A percentile compares a stretch with the other conserved stretches of the same genome.
Evolutionary conservation across 2,329 filamentous ascomycete species (phyloP).

Genomic region (Teratosphaeria zuluensis): DNA sequence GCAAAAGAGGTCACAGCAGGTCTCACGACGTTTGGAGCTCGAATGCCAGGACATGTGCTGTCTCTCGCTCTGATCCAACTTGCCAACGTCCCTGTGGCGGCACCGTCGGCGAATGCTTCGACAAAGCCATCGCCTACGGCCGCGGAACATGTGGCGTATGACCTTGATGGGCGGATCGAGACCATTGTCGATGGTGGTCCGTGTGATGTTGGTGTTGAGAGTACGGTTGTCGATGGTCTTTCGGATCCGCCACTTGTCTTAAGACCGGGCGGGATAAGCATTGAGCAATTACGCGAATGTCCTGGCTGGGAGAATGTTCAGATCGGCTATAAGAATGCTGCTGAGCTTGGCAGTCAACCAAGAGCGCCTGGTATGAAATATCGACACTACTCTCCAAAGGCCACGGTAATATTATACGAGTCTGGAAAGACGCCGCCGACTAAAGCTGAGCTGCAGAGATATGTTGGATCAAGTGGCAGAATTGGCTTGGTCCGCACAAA

Average conservation of each 20-base stretch:
- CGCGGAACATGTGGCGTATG: slow-evolving; percentile 79
- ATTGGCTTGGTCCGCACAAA: slow-evolving; percentile 34
- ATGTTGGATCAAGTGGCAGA: slow-evolving; percentile 13
- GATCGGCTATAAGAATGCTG: slow-evolving; percentile 69
- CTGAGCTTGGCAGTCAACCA: slow-evolving; percentile 55
- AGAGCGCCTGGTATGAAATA: slow-evolving; percentile 98
- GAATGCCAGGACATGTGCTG: slow-evolving; percentile 79
- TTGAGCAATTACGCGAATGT: slow-evolving; percentile 66
- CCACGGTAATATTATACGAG: slow-evolving; percentile 64
- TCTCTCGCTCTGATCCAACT: slow-evolving; percentile 79
- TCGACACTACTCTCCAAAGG: slow-evolving; percentile 90
- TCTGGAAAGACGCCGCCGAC: slow-evolving; percentile 30
- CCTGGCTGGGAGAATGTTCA: slow-evolving; percentile 71
- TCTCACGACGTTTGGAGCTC: slow-evolving; percentile 73
- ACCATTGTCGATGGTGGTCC: slow-evolving; percentile 81
- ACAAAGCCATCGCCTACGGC: slow-evolving; percentile 88
- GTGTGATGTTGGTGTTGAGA: slow-evolving; percentile 86
- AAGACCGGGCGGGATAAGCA: slow-evolving; percentile 74
- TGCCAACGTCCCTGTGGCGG: slow-evolving; percentile 69
- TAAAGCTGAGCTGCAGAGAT: slow-evolving; percentile 20
- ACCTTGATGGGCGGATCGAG: slow-evolving; percentile 71
- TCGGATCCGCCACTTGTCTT: slow-evolving; percentile 71
- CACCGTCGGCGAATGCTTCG: slow-evolving; percentile 87
- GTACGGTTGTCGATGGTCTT: slow-evolving; percentile 89
- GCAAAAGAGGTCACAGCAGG: slow-evolving; percentile 89